phyloP scores from a whole-genome alignment of 1,284 basidiomycete genomes.

The Sporisorium iseilematis-ciliati region DNA sequence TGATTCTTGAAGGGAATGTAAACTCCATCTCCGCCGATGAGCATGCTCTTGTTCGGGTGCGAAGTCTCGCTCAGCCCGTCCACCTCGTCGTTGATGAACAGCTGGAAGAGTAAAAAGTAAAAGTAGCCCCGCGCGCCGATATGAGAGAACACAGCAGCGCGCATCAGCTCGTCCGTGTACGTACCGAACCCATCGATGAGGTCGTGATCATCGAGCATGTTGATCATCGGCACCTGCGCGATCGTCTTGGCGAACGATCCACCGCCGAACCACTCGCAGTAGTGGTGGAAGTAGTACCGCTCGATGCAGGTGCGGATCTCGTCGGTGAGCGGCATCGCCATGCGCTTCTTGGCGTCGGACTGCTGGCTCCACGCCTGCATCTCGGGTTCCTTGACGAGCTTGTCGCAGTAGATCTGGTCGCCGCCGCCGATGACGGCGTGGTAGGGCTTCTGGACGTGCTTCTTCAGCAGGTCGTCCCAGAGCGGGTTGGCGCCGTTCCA shows the following conservation, averaged over 20 bases:
- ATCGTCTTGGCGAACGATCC: conserved; percentile 94
- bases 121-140: conserved; percentile 64
- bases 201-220: conserved; percentile 76
- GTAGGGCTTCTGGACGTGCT: conserved; percentile 84
- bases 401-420: conserved; percentile 67
- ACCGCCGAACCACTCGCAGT: conserved; percentile 79
- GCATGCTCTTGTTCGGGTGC: conserved; percentile 55
- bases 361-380: conserved; percentile 83
- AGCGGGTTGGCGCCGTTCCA: conserved; percentile 73
- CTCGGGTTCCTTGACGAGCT: conserved; percentile 69
- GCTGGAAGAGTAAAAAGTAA: conserved; percentile 69
- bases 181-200: conserved; percentile 93
- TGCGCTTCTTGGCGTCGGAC: conserved; percentile 77
- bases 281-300: conserved; percentile 82
- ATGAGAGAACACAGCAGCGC: conserved; percentile 62
- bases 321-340: conserved; percentile 76
- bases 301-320: conserved; percentile 86
- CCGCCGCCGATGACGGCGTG: conserved; percentile 84
- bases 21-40: conserved; percentile 59
- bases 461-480: conserved; percentile 88
- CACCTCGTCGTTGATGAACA: conserved; percentile 62
- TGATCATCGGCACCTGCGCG: conserved; percentile 81
- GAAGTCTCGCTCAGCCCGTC: conserved; percentile 51
- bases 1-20: conserved; percentile 67
- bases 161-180: conserved; percentile 71